Percentiles rank a stretch among this genome's conserved stretches.
phyloP scores from a whole-genome alignment of 1,284 basidiomycete genomes.

The Phenoliferia sp. region DNA sequence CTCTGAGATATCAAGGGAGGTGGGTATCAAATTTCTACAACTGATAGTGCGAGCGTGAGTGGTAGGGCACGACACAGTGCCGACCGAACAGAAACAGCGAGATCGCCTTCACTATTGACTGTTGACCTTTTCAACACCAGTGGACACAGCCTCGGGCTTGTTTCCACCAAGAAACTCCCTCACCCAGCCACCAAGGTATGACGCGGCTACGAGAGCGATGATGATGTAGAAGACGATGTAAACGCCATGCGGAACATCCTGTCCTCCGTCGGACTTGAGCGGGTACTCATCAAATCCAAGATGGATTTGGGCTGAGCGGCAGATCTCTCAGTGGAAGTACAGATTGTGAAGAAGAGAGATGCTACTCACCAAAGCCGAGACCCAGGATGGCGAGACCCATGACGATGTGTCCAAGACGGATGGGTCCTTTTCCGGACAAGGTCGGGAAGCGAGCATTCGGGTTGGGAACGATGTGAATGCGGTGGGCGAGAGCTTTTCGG shows the following conservation, averaged over 20 bases:
- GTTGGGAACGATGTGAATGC: neutral
- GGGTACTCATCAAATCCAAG: conserved; percentile 21
- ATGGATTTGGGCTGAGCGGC: neutral
- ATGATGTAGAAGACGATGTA: conserved; percentile 20
- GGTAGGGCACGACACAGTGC: too few relatives aligned
- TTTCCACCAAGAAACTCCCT: neutral
- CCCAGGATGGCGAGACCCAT: conserved; percentile 10
- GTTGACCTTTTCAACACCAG: neutral
- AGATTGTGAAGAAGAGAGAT: neutral
- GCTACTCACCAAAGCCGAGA: conserved; percentile 12
- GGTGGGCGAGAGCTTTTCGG: conserved; percentile 5
- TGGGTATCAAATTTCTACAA: too few relatives aligned
- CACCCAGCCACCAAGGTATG: conserved; percentile 16
- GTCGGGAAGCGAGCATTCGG: conserved; percentile 11
- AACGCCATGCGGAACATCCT: conserved; percentile 48
- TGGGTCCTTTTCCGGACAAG: neutral
- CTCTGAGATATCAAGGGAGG: too few relatives aligned
- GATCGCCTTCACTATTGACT: too few relatives aligned
- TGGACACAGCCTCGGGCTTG: neutral
- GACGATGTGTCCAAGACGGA: conserved; percentile 20
- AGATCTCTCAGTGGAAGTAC: neutral
- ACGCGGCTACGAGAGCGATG: conserved; percentile 6
- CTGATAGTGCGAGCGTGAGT: too few relatives aligned
- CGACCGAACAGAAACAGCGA: too few relatives aligned
- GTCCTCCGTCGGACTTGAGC: conserved; percentile 39